phyloP scores from a whole-genome alignment of 2,329 filamentous ascomycete genomes.

The Trematosphaeria pertusa region DNA sequence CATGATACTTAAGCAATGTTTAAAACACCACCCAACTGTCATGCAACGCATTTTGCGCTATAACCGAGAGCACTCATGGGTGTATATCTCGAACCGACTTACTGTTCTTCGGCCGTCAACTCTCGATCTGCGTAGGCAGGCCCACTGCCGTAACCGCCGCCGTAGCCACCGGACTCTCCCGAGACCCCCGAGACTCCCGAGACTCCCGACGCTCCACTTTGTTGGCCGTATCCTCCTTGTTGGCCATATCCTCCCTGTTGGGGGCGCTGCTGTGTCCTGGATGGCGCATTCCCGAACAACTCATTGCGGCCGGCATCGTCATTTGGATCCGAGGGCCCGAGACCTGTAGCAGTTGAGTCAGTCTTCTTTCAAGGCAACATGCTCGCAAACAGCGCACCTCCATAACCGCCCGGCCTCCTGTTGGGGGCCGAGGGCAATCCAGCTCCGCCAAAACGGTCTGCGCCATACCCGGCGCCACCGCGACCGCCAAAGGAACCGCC shows the following conservation, averaged over 20 bases:
- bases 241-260: conserved; percentile 38
- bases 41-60: too few relatives aligned
- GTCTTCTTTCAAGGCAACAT: too few relatives aligned
- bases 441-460: conserved; percentile 58
- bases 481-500: conserved; percentile 29
- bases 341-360: conserved; percentile 54
- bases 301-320: conserved; percentile 67
- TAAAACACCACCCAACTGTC: too few relatives aligned
- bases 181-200: conserved; percentile 3
- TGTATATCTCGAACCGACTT: too few relatives aligned
- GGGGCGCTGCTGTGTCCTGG: conserved; percentile 55
- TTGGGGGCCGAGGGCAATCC: conserved; percentile 15
- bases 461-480: conserved; percentile 49
- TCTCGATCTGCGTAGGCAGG: conserved; percentile 70
- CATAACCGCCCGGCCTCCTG: conserved; percentile 49
- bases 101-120: conserved; percentile 81
- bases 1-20: too few relatives aligned
- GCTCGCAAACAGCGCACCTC: conserved; percentile 47
- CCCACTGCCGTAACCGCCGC: conserved; percentile 28
- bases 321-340: conserved; percentile 58
- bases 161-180: conserved; percentile 49
- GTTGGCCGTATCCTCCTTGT: conserved; percentile 25
- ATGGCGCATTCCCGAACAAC: conserved; percentile 66
- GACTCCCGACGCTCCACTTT: not conserved
- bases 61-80: too few relatives aligned